phyloP scores from a whole-genome alignment of 2,329 filamentous ascomycete genomes.

The Cyanodermella asteris region DNA sequence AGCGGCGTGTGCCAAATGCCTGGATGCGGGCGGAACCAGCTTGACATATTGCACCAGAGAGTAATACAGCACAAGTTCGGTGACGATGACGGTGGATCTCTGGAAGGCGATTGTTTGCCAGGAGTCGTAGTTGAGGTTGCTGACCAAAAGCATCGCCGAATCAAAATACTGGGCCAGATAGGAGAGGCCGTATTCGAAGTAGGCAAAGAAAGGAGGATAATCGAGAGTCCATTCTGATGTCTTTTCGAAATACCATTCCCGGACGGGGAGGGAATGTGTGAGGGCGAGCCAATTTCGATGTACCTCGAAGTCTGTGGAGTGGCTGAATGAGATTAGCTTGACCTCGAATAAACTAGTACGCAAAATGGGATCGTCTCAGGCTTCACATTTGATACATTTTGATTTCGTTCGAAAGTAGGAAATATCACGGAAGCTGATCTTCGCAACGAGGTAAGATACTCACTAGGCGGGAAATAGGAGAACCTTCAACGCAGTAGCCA shows the following conservation, averaged over 20 bases:
- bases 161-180: conserved; percentile 59
- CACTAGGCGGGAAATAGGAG: conserved; percentile 90
- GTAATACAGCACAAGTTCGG: conserved; percentile 65
- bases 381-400: conserved; percentile 4
- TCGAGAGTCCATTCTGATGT: conserved; percentile 99
- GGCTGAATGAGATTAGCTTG: conserved; percentile 41
- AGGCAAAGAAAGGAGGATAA: conserved; percentile 95
- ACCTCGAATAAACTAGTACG: conserved; percentile 4
- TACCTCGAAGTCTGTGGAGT: conserved; percentile 97
- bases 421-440: neutral
- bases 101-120: conserved; percentile 94
- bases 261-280: conserved; percentile 66
- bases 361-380: conserved; percentile 3
- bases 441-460: conserved; percentile 16
- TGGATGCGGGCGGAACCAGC: conserved; percentile 41
- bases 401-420: conserved; percentile 2
- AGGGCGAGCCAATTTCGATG: conserved; percentile 98
- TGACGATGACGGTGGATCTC: conserved; percentile 62
- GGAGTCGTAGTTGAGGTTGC: conserved; percentile 66
- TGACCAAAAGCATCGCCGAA: conserved; percentile 57
- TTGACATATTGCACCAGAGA: conserved; percentile 59
- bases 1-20: conserved; percentile 59
- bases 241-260: conserved; percentile 91
- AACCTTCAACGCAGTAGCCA: conserved; percentile 74
- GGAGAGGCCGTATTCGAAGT: conserved; percentile 84